These are phyloP conservation scores for Ceratocystis albifundus DNA, from an alignment of 2,329 filamentous ascomycete species.

Conservation along the genomic window DNA sequence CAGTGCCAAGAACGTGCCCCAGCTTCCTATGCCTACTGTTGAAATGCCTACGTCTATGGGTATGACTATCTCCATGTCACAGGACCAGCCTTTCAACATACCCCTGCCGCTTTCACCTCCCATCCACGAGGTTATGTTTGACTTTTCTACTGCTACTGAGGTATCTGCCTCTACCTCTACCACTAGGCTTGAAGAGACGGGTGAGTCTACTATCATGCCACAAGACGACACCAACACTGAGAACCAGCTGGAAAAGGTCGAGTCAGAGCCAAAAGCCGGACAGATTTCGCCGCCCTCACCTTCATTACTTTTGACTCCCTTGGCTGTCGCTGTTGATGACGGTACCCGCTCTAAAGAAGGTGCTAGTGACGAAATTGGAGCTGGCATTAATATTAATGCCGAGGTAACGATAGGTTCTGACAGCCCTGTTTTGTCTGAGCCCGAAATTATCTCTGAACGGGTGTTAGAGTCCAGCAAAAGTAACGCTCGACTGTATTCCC, in stretches of 20 bases:
- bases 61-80: slow-evolving; percentile 16
- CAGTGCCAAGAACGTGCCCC: slow-evolving; percentile 32
- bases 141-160: slow-evolving; percentile 15
- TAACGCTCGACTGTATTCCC: background rate
- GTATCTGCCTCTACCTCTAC: slow-evolving; percentile 19
- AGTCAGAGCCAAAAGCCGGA: background rate
- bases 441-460: background rate
- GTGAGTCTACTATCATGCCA: slow-evolving; percentile 12
- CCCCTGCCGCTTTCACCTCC: slow-evolving; percentile 14
- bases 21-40: slow-evolving; percentile 15
- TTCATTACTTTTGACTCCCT: background rate
- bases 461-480: background rate
- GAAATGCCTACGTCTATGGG: slow-evolving; percentile 12
- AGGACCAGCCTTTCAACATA: slow-evolving; percentile 5
- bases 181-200: slow-evolving; percentile 16
- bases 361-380: no score
- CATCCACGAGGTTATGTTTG: slow-evolving; percentile 20
- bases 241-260: background rate
- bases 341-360: no score
- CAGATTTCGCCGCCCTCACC: no score
- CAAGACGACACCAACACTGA: background rate
- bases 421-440: background rate
- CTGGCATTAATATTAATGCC: background rate
- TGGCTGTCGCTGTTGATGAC: no score
- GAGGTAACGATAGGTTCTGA: background rate